A percentile compares a stretch with the other conserved stretches of the same genome.
Conservation (phyloP, 164 flowering plant species). For the Buxus sempervirens region DNA sequence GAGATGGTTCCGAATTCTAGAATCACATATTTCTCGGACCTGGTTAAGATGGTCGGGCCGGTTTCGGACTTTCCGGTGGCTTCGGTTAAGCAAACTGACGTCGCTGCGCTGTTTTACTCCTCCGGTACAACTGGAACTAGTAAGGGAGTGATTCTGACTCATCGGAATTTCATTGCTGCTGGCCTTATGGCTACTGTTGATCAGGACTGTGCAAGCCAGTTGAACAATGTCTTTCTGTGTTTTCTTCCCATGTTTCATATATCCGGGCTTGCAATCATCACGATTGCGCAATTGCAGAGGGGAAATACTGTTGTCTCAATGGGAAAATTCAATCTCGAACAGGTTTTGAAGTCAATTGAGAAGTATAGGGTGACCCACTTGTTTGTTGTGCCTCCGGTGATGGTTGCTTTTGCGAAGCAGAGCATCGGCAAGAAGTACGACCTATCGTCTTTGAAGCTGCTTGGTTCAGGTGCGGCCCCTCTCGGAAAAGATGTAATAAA, state of each 20-base stretch:
- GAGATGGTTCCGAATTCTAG: background rate
- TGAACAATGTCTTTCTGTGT: conserved; percentile 39
- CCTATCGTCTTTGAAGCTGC: conserved; percentile 49
- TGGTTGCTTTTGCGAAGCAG: conserved; percentile 64
- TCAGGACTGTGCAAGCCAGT: conserved; percentile 35
- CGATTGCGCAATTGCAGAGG: conserved; percentile 22
- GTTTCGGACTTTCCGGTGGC: conserved; percentile 19
- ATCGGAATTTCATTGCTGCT: conserved; percentile 66
- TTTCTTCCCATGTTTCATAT: conserved; percentile 89
- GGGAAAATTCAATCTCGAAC: conserved; percentile 30
- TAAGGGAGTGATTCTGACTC: conserved; percentile 77
- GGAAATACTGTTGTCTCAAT: conserved; percentile 33
- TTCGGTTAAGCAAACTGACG: conserved; percentile 54
- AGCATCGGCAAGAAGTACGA: conserved; percentile 48
- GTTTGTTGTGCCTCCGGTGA: conserved; percentile 44
- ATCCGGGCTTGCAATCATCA: conserved; percentile 58
- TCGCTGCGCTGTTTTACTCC: conserved; percentile 71
- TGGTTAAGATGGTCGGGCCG: conserved; percentile 44
- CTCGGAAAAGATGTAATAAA: conserved; percentile 74
- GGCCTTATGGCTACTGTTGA: conserved; percentile 21
- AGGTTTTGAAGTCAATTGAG: conserved; percentile 25
- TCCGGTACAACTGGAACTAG: conserved; percentile 88
- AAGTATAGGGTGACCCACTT: conserved; percentile 27
- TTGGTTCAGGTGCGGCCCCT: conserved; percentile 89
- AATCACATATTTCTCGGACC: conserved; percentile 28